Evolutionary conservation across 2,329 filamentous ascomycete species (phyloP).

Genomic region (Cladosporium colombiae): DNA sequence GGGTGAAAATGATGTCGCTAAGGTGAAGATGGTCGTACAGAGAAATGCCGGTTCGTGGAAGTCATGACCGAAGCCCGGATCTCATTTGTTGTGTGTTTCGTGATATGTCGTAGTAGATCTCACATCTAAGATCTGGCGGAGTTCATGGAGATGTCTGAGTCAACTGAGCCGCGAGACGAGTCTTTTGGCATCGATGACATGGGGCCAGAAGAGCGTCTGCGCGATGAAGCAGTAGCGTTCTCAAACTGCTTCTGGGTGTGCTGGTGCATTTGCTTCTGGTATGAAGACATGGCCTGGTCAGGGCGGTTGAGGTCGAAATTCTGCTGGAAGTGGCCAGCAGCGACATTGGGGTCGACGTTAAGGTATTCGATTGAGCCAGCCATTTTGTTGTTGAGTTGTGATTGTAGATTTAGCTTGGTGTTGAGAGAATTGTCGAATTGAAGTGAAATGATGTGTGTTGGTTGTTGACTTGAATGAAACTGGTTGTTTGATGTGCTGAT

Average conservation of each 20-base stretch:
- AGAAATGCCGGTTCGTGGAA: neutral
- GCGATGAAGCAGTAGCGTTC: conserved; percentile 47
- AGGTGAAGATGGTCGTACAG: neutral
- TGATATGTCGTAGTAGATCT: neutral
- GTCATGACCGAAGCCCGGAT: neutral
- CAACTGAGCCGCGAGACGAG: conserved; percentile 31
- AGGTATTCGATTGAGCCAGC: conserved; percentile 34
- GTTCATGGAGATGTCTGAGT: conserved; percentile 30
- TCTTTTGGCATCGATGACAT: conserved; percentile 29
- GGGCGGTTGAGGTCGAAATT: conserved; percentile 47
- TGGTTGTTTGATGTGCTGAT: neutral
- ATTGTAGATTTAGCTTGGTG: too few relatives aligned
- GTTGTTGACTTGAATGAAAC: neutral
- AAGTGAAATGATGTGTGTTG: neutral
- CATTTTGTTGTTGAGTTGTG: conserved; percentile 25
- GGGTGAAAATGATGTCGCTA: conserved; percentile 2
- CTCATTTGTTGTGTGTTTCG: neutral
- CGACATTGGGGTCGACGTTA: conserved; percentile 44
- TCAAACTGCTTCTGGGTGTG: conserved; percentile 53
- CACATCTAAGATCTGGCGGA: neutral
- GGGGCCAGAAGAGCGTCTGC: conserved; percentile 39
- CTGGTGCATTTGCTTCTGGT: conserved; percentile 54
- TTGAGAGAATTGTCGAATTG: too few relatives aligned
- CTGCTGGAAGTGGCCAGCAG: conserved; percentile 47
- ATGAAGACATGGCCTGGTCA: conserved; percentile 43